Evolutionary conservation across 306 rosid species (phyloP).

Genomic region (Cajanus cajan): DNA sequence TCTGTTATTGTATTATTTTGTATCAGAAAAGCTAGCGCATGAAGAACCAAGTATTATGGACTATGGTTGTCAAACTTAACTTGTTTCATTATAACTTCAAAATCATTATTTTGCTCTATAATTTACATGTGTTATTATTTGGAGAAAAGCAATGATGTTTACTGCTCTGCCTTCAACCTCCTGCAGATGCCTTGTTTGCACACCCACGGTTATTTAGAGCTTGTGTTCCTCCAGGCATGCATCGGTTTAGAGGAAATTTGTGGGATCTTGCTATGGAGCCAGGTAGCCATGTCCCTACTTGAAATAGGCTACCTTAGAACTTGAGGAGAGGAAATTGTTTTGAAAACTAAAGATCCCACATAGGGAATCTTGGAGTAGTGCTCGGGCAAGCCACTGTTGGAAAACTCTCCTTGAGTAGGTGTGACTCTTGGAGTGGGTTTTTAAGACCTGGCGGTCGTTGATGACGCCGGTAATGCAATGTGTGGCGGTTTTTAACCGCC

Average conservation of each 20-base stretch:
- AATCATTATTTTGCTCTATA: not conserved
- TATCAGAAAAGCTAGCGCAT: not conserved
- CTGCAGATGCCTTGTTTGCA: conserved; percentile 90
- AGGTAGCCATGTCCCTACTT: too few relatives aligned
- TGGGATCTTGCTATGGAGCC: too few relatives aligned
- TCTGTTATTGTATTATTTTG: not conserved
- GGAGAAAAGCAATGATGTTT: conserved; percentile 28
- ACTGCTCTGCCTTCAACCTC: conserved; percentile 62
- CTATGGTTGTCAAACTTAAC: conserved; percentile 4
- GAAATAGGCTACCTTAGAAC: too few relatives aligned
- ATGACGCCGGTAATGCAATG: too few relatives aligned
- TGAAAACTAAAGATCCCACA: too few relatives aligned
- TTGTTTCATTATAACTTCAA: not conserved
- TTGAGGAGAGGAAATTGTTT: too few relatives aligned
- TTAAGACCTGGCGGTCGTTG: too few relatives aligned
- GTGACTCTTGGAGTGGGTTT: too few relatives aligned
- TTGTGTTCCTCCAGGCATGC: conserved; percentile 95
- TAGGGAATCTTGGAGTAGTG: too few relatives aligned
- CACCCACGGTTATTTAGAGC: conserved; percentile 94
- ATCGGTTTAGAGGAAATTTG: conserved; percentile 83
- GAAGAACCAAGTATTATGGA: not conserved
- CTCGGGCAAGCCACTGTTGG: too few relatives aligned
- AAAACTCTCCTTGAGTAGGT: too few relatives aligned
- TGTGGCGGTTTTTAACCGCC: too few relatives aligned
- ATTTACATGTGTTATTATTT: not conserved